Conservation (phyloP, 805 yeast species). For the Wickerhamiella siamensis region DNA sequence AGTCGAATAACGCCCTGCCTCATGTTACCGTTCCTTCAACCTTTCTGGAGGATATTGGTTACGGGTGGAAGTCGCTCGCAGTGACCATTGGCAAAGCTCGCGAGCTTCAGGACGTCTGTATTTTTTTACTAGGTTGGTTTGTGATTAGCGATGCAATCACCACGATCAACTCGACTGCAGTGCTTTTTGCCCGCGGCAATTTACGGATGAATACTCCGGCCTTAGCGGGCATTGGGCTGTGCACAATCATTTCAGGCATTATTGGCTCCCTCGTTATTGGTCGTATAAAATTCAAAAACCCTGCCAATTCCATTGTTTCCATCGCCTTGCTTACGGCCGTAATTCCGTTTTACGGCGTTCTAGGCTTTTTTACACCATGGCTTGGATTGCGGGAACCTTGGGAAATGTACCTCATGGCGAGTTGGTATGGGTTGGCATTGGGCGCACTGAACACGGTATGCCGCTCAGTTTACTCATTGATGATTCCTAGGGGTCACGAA, state of each 20-base stretch:
- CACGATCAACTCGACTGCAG: conserved; percentile 68
- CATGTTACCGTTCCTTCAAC: background rate
- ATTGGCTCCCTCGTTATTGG: conserved; percentile 50
- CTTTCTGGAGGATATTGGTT: conserved; percentile 27
- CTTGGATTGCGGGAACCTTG: conserved; percentile 48
- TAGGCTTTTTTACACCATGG: conserved; percentile 42
- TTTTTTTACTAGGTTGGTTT: conserved; percentile 61
- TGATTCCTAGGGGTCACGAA: conserved; percentile 65
- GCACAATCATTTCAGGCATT: conserved; percentile 55
- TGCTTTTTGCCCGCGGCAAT: conserved; percentile 59
- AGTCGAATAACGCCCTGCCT: conserved; percentile 17
- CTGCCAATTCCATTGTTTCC: conserved; percentile 35
- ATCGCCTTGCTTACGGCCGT: conserved; percentile 43
- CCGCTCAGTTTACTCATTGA: conserved; percentile 49
- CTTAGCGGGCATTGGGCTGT: conserved; percentile 47
- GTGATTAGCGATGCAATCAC: conserved; percentile 61
- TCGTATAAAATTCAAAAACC: conserved; percentile 31
- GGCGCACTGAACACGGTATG: conserved; percentile 63
- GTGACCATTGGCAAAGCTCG: conserved; percentile 46
- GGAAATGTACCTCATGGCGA: conserved; percentile 56
- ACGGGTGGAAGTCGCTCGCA: conserved; percentile 50
- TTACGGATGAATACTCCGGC: conserved; percentile 53
- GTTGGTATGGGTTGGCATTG: conserved; percentile 62
- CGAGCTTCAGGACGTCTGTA: conserved; percentile 47
- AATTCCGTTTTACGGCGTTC: conserved; percentile 57